Conservation (phyloP, 768 basidiomycete species). For the Termitomyces titanicus region DNA sequence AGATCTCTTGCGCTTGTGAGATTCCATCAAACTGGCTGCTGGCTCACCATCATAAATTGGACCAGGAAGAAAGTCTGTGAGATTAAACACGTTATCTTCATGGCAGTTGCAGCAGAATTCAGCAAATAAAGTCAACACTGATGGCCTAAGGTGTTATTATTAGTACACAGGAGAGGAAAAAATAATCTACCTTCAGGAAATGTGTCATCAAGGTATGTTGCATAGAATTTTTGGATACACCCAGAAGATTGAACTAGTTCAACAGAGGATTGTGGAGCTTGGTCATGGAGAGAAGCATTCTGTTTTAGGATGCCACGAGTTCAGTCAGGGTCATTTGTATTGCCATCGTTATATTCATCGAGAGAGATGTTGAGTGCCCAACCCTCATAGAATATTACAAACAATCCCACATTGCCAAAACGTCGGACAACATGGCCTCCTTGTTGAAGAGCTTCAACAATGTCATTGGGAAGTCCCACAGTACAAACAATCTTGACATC, state of each 20-base stretch:
- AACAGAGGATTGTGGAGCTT: constrained; percentile 4
- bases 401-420: no score
- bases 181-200: background rate
- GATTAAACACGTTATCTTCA: constrained; percentile 1
- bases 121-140: background rate
- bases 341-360: background rate
- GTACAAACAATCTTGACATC: no score
- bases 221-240: constrained; percentile 1
- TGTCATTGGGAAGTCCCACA: no score
- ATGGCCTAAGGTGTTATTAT: background rate
- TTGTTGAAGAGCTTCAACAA: no score
- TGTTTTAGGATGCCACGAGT: background rate
- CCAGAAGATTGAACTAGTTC: background rate
- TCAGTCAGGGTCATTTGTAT: constrained; percentile 3
- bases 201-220: constrained; percentile 2
- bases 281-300: background rate
- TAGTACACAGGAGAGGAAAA: background rate
- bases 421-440: no score
- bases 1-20: background rate
- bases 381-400: no score
- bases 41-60: background rate
- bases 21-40: background rate
- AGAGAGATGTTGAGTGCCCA: no score
- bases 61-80: background rate
- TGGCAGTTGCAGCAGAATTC: constrained; percentile 2